A percentile compares a stretch with the other conserved stretches of the same genome.
These are phyloP conservation scores for Pichia occidentalis DNA, from an alignment of 805 yeast genomes.

Conservation along the genomic window DNA sequence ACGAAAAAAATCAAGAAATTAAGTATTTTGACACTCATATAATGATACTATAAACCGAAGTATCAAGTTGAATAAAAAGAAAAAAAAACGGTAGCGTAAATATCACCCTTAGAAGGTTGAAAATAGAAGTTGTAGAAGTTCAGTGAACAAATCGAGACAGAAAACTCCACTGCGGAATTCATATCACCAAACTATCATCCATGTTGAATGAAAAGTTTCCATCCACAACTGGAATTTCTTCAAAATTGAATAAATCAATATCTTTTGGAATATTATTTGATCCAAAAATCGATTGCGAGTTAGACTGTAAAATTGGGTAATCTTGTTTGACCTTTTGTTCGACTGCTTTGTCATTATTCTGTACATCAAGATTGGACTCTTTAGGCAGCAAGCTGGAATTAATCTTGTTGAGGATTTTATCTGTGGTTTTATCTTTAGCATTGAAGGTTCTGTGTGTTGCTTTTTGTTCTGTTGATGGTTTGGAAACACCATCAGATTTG, in stretches of 20 bases:
- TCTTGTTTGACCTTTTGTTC: too few relatives aligned
- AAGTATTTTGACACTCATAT: too few relatives aligned
- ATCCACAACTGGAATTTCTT: conserved; percentile 7
- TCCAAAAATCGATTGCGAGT: background rate
- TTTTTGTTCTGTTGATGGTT: conserved; percentile 11
- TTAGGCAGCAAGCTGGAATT: too few relatives aligned
- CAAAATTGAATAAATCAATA: conserved; percentile 5
- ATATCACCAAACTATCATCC: conserved; percentile 12
- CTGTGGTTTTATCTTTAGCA: conserved; percentile 1
- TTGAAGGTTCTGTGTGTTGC: conserved; percentile 1
- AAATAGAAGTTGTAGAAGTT: too few relatives aligned
- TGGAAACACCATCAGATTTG: conserved; percentile 25
- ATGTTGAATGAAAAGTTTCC: conserved; percentile 8
- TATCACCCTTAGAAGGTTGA: too few relatives aligned
- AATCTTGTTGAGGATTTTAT: background rate
- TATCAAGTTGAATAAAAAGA: too few relatives aligned
- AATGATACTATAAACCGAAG: too few relatives aligned
- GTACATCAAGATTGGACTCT: too few relatives aligned
- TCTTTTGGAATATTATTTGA: background rate
- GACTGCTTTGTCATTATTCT: too few relatives aligned
- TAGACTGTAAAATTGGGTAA: background rate
- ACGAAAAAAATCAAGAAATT: background rate
- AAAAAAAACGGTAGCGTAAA: background rate
- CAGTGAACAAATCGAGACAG: background rate
- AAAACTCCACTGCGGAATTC: too few relatives aligned